These are phyloP conservation scores for Ogataea pignaliae DNA, from an alignment of 805 yeast species.

Conservation along the genomic window DNA sequence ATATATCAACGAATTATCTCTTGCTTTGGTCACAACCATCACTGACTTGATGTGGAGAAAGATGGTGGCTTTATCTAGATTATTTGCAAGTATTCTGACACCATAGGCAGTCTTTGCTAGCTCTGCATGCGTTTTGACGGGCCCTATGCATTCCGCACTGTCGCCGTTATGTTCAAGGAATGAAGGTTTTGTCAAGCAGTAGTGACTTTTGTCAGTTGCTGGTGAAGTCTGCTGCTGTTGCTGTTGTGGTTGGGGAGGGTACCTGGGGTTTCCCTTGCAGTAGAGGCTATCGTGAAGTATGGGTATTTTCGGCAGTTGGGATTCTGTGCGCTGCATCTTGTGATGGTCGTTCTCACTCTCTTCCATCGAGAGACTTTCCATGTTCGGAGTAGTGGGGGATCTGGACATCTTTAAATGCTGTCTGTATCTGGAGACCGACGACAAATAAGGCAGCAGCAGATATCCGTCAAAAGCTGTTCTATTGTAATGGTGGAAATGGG, in stretches of 20 bases:
- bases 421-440: no score
- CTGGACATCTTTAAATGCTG: no score
- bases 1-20: constrained; percentile 73
- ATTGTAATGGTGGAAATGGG: no score
- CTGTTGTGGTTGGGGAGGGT: no score
- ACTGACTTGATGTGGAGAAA: constrained; percentile 65
- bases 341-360: background rate
- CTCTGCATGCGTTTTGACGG: constrained; percentile 64
- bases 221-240: no score
- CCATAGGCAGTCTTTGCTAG: constrained; percentile 79
- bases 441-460: no score
- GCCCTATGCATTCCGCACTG: constrained; percentile 40
- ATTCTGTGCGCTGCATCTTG: constrained; percentile 14
- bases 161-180: constrained; percentile 6
- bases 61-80: constrained; percentile 65
- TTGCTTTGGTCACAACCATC: constrained; percentile 83
- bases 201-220: no score
- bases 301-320: constrained; percentile 24
- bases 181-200: constrained; percentile 14
- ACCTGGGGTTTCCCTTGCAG: constrained; percentile 22
- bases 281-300: constrained; percentile 25
- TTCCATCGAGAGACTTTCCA: no score
- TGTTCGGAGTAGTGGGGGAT: no score
- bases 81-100: constrained; percentile 69
- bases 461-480: no score